phyloP scores from a whole-genome alignment of 2,329 filamentous ascomycete species.

The Fusarium sp. region DNA sequence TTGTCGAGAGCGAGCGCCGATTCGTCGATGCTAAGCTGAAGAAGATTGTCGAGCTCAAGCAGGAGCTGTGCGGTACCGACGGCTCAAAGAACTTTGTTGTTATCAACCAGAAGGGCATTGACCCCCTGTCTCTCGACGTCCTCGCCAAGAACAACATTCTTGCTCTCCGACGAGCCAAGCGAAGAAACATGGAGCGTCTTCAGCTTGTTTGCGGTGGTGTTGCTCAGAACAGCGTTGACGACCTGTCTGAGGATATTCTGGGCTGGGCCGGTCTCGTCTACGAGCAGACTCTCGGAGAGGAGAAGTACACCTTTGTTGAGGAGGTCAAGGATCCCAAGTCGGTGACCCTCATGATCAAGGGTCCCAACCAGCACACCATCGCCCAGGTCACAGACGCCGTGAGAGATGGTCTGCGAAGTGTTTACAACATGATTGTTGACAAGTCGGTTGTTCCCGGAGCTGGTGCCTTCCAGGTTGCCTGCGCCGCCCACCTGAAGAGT shows the following conservation, averaged over 20 bases:
- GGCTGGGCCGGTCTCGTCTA: conserved; percentile 98
- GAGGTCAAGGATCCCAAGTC: conserved; percentile 99
- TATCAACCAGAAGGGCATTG: conserved; percentile 99
- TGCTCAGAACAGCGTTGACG: conserved; percentile 96
- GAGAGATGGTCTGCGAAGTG: conserved; percentile 89
- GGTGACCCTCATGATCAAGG: conserved; percentile 96
- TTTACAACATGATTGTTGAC: conserved; percentile 99
- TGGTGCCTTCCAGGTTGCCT: conserved; percentile 95
- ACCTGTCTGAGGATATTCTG: conserved; percentile 83
- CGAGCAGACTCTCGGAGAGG: conserved; percentile 95
- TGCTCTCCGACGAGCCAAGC: conserved; percentile 91
- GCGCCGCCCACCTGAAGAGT: conserved; percentile 83
- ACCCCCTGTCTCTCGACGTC: conserved; percentile 93
- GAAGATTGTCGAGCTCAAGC: conserved; percentile 98
- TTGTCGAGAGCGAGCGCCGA: conserved; percentile 94
- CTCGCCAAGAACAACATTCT: conserved; percentile 98
- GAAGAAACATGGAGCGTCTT: conserved; percentile 98
- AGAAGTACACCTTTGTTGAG: conserved; percentile 99
- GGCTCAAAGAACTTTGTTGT: conserved; percentile 95
- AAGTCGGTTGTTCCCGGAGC: conserved; percentile 92
- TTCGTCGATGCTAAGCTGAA: conserved; percentile 96
- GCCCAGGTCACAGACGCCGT: conserved; percentile 96
- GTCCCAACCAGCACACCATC: conserved; percentile 95
- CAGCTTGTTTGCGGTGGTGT: conserved; percentile 92
- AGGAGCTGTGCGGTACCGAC: conserved; percentile 93